Evolutionary conservation across 176 grass and related monocot species (phyloP).

Genomic region (Aegilops speltoides): DNA sequence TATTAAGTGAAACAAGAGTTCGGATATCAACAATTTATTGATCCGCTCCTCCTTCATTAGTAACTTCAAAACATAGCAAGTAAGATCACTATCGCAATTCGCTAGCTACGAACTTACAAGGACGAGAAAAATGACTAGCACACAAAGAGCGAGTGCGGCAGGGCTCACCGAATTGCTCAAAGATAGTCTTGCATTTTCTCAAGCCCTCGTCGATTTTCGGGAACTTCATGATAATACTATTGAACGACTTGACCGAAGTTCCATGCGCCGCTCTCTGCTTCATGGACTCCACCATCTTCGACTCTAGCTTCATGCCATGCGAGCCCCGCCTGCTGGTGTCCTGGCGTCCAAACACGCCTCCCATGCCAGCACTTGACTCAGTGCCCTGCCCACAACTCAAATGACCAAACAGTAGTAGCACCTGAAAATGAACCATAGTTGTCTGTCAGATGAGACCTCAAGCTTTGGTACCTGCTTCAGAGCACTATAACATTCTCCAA

Average conservation of each 20-base stretch:
- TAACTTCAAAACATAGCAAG: neutral
- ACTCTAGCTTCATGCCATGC: slow-evolving; percentile 62
- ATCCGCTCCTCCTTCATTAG: neutral
- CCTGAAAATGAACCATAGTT: neutral
- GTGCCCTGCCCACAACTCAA: neutral
- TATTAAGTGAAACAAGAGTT: neutral
- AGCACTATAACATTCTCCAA: neutral
- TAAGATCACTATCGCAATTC: neutral
- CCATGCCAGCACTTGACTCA: slow-evolving; percentile 48
- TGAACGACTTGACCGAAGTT: slow-evolving; percentile 70
- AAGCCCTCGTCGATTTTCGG: slow-evolving; percentile 83
- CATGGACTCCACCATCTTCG: slow-evolving; percentile 90
- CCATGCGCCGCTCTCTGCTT: slow-evolving; percentile 59
- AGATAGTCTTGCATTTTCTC: slow-evolving; percentile 88
- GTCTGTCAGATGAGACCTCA: neutral
- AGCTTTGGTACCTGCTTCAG: neutral
- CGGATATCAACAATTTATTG: neutral
- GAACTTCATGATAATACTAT: slow-evolving; percentile 88
- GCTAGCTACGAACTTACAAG: neutral
- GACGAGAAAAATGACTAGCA: neutral
- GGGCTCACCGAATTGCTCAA: slow-evolving; percentile 87
- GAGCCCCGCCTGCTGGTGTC: slow-evolving; percentile 26
- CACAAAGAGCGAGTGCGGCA: neutral
- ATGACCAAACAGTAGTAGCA: neutral
- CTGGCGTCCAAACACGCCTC: slow-evolving; percentile 58